Conservation (phyloP, 2,329 filamentous ascomycete genomes). For the Cladophialophora carrionii region DNA sequence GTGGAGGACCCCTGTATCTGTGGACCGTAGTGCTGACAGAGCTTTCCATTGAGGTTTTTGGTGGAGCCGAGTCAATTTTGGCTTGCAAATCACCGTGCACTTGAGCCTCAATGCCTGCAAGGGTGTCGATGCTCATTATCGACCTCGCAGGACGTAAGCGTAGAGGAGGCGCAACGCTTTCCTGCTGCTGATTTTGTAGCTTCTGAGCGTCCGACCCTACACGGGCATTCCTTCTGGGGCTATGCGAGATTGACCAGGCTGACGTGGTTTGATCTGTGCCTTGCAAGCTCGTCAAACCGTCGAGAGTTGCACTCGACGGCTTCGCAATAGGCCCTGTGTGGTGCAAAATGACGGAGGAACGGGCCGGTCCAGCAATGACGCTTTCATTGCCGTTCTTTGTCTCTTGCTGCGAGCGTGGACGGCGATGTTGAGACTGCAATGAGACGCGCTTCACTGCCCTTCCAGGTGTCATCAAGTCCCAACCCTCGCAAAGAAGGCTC, state of each 20-base stretch:
- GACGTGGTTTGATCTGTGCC: neutral
- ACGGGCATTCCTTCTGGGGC: neutral
- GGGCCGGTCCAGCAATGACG: neutral
- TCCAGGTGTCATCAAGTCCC: neutral
- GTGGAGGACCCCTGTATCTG: constrained; percentile 25
- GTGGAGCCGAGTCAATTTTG: neutral
- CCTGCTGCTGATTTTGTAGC: neutral
- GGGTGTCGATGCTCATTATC: constrained; percentile 32
- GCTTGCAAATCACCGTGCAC: constrained; percentile 12
- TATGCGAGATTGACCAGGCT: neutral
- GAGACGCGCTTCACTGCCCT: neutral
- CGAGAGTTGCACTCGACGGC: neutral
- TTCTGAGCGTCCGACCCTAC: neutral
- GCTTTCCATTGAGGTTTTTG: neutral
- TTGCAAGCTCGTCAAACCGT: neutral
- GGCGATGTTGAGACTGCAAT: neutral
- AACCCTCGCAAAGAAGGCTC: neutral
- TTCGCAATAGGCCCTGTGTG: neutral
- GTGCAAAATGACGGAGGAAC: neutral
- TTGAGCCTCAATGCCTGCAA: constrained; percentile 32
- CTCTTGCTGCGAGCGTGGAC: neutral
- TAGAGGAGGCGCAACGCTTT: neutral
- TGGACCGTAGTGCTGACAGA: constrained; percentile 8
- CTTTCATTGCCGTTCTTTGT: neutral
- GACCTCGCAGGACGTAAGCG: constrained; percentile 21